These are phyloP conservation scores for Septoria linicola DNA, from an alignment of 2,329 filamentous ascomycete genomes.

Conservation along the genomic window DNA sequence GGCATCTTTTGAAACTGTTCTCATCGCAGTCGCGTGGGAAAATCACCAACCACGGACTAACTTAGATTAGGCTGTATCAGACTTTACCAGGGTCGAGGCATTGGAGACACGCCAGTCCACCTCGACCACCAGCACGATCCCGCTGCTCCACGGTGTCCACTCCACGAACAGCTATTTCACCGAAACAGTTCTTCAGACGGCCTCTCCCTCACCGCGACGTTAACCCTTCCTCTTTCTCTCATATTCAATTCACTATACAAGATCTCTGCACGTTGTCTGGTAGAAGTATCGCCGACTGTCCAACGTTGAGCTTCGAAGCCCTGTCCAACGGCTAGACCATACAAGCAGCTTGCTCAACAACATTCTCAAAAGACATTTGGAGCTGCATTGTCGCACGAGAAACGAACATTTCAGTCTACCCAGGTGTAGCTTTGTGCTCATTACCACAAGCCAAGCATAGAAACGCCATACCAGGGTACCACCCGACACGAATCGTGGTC, in stretches of 20 bases:
- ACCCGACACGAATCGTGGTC: slow-evolving; percentile 9
- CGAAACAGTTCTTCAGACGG: not conserved
- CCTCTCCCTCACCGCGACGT: too few relatives aligned
- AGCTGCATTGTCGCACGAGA: not conserved
- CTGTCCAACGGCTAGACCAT: too few relatives aligned
- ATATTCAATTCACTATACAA: too few relatives aligned
- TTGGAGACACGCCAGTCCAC: slow-evolving; percentile 17
- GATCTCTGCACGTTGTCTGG: not conserved
- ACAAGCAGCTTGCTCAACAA: too few relatives aligned
- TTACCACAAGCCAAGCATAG: not conserved
- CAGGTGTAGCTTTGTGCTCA: not conserved
- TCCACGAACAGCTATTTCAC: not conserved
- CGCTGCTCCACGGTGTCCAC: slow-evolving; percentile 10
- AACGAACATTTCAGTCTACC: not conserved
- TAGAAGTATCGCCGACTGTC: not conserved
- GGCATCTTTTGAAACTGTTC: too few relatives aligned
- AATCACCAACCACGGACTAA: slow-evolving; percentile 5
- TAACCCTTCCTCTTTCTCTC: not conserved
- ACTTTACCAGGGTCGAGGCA: slow-evolving; percentile 19
- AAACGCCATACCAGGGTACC: slow-evolving; percentile 1
- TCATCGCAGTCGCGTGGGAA: not conserved
- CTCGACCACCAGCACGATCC: slow-evolving; percentile 1
- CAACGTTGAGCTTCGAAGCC: too few relatives aligned
- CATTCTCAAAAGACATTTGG: too few relatives aligned
- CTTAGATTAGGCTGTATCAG: slow-evolving; percentile 15